phyloP scores from a whole-genome alignment of 1,284 basidiomycete species.

The Puccinia coronata region DNA sequence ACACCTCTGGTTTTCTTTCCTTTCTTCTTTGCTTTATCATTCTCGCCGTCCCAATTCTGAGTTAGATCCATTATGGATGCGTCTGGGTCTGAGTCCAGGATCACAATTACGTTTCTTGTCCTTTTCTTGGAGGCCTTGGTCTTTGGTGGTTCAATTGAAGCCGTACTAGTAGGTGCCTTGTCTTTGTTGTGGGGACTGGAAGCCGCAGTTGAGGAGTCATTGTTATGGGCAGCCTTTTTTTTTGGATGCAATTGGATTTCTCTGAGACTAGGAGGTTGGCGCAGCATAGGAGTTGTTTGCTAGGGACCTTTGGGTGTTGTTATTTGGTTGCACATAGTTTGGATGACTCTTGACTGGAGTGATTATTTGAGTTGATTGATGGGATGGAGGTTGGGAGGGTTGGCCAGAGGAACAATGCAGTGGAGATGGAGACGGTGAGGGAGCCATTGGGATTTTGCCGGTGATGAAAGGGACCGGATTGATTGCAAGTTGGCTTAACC shows the following conservation, averaged over 20 bases:
- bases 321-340: background rate
- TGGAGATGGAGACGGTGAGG: background rate
- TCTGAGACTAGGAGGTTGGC: background rate
- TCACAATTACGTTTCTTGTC: background rate
- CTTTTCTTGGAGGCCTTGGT: background rate
- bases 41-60: background rate
- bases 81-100: background rate
- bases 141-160: background rate
- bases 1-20: background rate
- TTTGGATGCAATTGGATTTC: background rate
- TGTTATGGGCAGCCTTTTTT: background rate
- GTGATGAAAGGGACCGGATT: no score
- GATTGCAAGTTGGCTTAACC: no score
- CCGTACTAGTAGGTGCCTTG: no score
- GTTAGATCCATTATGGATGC: background rate
- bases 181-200: no score
- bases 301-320: background rate
- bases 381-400: background rate
- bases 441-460: background rate
- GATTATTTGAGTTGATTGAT: constrained; percentile 2
- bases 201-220: no score
- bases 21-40: background rate
- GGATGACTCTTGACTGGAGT: background rate
- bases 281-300: no score
- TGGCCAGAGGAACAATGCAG: background rate